Evolutionary conservation across 2,329 filamentous ascomycete genomes (phyloP).

Genomic region (Penicillium sp.): DNA sequence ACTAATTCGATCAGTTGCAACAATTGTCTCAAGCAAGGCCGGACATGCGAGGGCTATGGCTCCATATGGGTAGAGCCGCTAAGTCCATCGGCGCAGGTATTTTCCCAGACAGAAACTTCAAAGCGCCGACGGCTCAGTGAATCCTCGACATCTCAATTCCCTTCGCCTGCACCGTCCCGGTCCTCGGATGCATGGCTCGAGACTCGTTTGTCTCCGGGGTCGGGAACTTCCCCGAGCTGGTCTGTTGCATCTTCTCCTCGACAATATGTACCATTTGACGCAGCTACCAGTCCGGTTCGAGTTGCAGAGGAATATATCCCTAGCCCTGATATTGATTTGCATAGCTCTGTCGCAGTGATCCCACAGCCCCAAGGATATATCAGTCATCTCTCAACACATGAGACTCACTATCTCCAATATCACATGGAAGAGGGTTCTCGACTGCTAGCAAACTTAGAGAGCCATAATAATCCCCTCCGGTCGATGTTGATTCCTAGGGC

Average conservation of each 20-base stretch:
- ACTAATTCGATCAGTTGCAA: constrained; percentile 10
- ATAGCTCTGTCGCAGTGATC: constrained; percentile 7
- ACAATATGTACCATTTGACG: not conserved
- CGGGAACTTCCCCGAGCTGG: constrained; percentile 1
- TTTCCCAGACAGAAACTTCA: constrained; percentile 16
- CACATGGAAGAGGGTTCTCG: constrained; percentile 30
- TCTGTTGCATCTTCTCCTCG: constrained; percentile 7
- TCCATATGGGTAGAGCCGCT: constrained; percentile 32
- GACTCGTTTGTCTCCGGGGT: constrained; percentile 7
- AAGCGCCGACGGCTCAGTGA: constrained; percentile 20
- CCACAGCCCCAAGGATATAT: constrained; percentile 15
- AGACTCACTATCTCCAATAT: constrained; percentile 34
- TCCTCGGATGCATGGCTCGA: constrained; percentile 12
- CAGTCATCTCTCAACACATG: constrained; percentile 24
- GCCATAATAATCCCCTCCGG: constrained; percentile 29
- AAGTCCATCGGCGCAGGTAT: constrained; percentile 26
- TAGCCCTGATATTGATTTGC: not conserved
- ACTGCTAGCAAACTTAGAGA: constrained; percentile 32
- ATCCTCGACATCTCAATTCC: constrained; percentile 10
- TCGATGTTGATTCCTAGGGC: constrained; percentile 32
- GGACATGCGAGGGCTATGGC: constrained; percentile 32
- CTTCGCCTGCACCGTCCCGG: constrained; percentile 11
- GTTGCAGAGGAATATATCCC: not conserved
- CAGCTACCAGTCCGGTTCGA: not conserved
- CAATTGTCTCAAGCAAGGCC: constrained; percentile 29